Evolutionary conservation across 768 basidiomycete species (phyloP), one percentile per base, ranked within the genome.

Genomic region (Tubosaeta brunneosetosa): DNA sequence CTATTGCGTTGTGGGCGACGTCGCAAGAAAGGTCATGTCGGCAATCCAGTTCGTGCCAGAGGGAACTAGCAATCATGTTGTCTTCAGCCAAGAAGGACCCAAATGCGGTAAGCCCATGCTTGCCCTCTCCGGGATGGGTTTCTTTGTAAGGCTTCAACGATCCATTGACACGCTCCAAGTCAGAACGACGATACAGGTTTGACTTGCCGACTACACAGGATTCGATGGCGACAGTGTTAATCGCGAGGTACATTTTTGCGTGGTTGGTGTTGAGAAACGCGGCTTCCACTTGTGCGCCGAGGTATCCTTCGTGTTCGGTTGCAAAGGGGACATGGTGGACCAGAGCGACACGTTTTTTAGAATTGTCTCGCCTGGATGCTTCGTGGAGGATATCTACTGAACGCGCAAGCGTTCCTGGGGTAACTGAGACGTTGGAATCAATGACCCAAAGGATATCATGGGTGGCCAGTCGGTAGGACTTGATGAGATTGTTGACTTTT

Each of bases 151-250:
- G 83, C 55, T 79, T 79, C 47, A 87, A 67, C 1, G 83, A 80
- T 16, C 82, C 87, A 56, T 85, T 83, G 51, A 92, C 77, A 26
- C 79, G 78, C 51, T 91, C 85, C 45, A 98, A 67, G 68, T 95
- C 92, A 27, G 91, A 91, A 43, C 91, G 87, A 42, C 91, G 85
- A 70, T 94, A 98, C 45, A 99, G 66, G 67, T 93, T 94, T 37
- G 93, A 95, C 72, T 99, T 99, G 57, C 97, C 97, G 53, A 97
- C 86, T 5, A 98, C 93, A 62, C 97, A 99, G 1, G 94, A 95
- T 50, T 97, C 95, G 40, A 94, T 72, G 11, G 88, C 91, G 43
- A 88, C 73, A 0, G 87, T 81, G 71, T 95, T 94, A 66, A 97
- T 91, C 10, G 93, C 94, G 48, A 97, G 78, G 63, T 98, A 97